phyloP scores from a whole-genome alignment of 345 rosid genomes.

The rapeseed (Brassica napus) region Da-Ae NC_063452.1:3420001-3420500 shows the following conservation, averaged over 20 bases:
- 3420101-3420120: not conserved
- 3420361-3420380: not conserved
- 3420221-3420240: not conserved
- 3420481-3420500: constrained; percentile 1
- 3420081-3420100: not conserved
- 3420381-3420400: not conserved
- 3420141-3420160: not conserved
- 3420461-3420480: not conserved
- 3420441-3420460: not conserved
- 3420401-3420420: not conserved
- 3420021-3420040: not conserved
- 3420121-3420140: not conserved
- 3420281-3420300: not conserved
- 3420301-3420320: not conserved
- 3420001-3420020: not conserved
- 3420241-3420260: not conserved
- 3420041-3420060: not conserved
- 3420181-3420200: not conserved
- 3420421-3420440: not conserved
- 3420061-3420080: not conserved
- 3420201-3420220: not conserved
- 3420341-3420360: not conserved
- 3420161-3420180: not conserved
- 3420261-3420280: not conserved
- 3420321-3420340: not conserved